These are phyloP conservation scores for Microcera coccophila DNA, from an alignment of 2,329 filamentous ascomycete species.

Conservation along the genomic window DNA sequence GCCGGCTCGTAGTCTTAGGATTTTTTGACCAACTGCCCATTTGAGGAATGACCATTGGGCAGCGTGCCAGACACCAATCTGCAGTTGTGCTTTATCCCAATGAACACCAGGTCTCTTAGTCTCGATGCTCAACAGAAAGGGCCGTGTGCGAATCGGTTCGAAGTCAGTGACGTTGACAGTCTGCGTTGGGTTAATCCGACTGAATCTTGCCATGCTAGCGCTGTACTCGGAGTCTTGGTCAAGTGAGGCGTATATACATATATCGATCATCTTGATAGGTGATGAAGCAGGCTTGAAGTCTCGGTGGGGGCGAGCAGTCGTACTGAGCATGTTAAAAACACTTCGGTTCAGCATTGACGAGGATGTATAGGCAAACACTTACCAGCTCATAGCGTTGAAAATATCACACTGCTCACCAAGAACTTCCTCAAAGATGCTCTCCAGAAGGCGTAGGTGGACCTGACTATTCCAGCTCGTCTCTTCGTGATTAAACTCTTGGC, in stretches of 20 bases:
- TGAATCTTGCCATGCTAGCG: conserved; percentile 8
- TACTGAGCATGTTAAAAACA: neutral
- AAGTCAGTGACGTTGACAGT: conserved; percentile 17
- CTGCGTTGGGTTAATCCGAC: conserved; percentile 6
- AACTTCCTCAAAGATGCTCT: conserved; percentile 8
- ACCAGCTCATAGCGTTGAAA: neutral
- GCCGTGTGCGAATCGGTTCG: conserved; percentile 6
- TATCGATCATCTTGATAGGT: conserved; percentile 1
- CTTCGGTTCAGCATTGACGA: conserved; percentile 9
- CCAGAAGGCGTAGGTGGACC: conserved; percentile 14
- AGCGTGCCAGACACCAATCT: conserved; percentile 16
- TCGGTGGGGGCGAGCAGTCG: conserved; percentile 2
- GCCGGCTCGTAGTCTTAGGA: neutral
- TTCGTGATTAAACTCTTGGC: conserved; percentile 11
- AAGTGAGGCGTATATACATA: conserved; percentile 7
- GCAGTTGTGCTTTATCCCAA: conserved; percentile 10
- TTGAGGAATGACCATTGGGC: conserved; percentile 15
- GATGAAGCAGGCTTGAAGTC: neutral
- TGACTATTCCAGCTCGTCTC: conserved; percentile 16
- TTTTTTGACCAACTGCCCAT: neutral
- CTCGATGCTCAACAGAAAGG: conserved; percentile 14
- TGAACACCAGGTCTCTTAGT: conserved; percentile 13
- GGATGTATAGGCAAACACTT: neutral
- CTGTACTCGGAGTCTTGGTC: neutral
- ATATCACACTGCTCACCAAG: neutral